phyloP scores from a whole-genome alignment of 306 rosid species.

The Malus sieversii region DNA sequence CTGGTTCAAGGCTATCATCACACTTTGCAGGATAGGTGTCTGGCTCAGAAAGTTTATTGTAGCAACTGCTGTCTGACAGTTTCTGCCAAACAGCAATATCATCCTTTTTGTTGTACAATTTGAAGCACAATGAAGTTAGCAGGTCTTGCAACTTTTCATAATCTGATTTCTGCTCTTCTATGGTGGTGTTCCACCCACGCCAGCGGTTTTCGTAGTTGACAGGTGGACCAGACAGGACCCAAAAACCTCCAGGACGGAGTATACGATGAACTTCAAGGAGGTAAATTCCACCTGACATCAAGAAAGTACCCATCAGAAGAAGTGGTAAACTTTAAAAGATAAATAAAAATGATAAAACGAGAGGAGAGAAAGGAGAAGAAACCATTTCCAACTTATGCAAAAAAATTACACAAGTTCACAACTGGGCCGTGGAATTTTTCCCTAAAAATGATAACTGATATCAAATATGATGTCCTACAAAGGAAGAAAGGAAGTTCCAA shows the following conservation, averaged over 20 bases:
- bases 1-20: conserved; percentile 84
- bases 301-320: not conserved
- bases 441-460: too few species aligned
- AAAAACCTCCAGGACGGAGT: conserved; percentile 96
- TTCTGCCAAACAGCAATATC: conserved; percentile 97
- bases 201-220: conserved; percentile 81
- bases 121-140: conserved; percentile 82
- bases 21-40: conserved; percentile 80
- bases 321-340: not conserved
- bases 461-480: not conserved
- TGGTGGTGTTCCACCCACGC: conserved; percentile 94
- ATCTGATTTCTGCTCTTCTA: conserved; percentile 79
- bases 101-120: conserved; percentile 75
- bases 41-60: conserved; percentile 41
- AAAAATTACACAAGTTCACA: too few species aligned
- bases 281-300: conserved; percentile 77
- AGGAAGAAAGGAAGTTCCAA: not conserved
- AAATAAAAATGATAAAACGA: not conserved
- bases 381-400: not conserved
- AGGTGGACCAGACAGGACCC: conserved; percentile 96
- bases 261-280: conserved; percentile 80
- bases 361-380: not conserved
- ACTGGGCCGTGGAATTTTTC: too few species aligned
- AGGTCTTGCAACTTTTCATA: conserved; percentile 68
- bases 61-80: conserved; percentile 55